Evolutionary conservation across 768 basidiomycete species (phyloP), one percentile per base, ranked within the genome.

Genomic region (Podaxis sp.): DNA sequence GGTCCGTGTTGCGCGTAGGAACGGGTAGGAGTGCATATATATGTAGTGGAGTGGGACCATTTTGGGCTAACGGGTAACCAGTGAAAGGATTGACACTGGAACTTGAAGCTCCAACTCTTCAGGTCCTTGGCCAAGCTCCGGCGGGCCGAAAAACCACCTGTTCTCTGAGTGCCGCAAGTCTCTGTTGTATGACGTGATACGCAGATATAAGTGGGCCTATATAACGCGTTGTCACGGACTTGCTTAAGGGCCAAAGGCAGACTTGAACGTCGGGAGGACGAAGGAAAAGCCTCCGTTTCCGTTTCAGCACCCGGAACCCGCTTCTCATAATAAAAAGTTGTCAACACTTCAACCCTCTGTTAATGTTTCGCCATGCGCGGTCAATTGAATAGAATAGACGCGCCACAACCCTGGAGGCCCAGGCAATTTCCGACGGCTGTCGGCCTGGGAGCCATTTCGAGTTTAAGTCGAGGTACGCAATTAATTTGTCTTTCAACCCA

Each of bases 401-500:
- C 26, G n/a, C 26, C 33, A 11, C 15, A 26, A 26, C 46, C 56
- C 56, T 57, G 56, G 24, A 5, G 17, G 12, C 44, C 17, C n/a
- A 12, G 42, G 42, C 42, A n/a, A 55, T 38, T 26, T 57, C 39
- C 26, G 56, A 28, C 22, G 38, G 49, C 12, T 52, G 30, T 36
- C 58, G 49, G 49, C 48, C 9, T 13, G 9, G 9, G 11, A 17
- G 12, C 51, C 40, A 42, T 42, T 61, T 61, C 24, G 17, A 53
- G 59, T 52, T 61, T 61, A 61, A 28, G 15, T 17, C 51, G 40
- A 44, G 59, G 40, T 19, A 11, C 51, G 13, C 19, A 61, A 24
- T 42, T 30, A 53, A 28, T 42, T 42, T 2, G 26, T 11, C 24
- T 44, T 53, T 61, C 51, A 42, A 52, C 49, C 13, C 8, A 33